Evolutionary conservation across 495 filamentous ascomycete genomes (phyloP), one percentile per base, ranked within the genome.

Genomic region (Penicillium parvum): DNA sequence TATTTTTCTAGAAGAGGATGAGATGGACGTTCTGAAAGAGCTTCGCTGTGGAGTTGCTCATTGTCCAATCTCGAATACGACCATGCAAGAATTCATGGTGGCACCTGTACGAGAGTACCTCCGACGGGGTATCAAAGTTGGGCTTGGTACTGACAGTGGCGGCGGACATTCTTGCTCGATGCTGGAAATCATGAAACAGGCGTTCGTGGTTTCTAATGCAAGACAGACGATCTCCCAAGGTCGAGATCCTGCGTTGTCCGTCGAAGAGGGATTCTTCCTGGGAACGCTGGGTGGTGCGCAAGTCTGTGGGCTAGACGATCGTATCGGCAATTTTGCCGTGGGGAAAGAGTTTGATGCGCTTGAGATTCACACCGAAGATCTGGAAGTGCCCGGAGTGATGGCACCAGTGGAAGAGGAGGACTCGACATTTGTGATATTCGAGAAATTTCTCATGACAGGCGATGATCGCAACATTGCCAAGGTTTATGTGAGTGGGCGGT

Each of bases 311-410:
- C 50, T 85, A 8, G 73, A 70, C 7, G 58, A 64, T 1, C 68
- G 56, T 40, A 61, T 84, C 25, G 83, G 83, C 1, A 74, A 68
- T 39, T 85, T 85, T 47, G 69, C 63, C 6, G 61, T 68, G 4
- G 81, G 79, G 1, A 82, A 80, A 63, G 72, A 78, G 59, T 84
- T 85, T 49, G 83, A 86, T 67, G 83, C 79, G 0, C 41, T 82
- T 41, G 50, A 81, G 33, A 65, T 85, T 9, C 67, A 76, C 37
- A 66, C 65, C 3, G 25, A 28, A 0, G 48, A 50, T 34, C n/a
- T 59, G 22, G 50, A 60, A 3, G 34, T 15, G 1, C 32, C 58
- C 7, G 73, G 71, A 0, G 56, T 77, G 4, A 80, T 78, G 68
- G 70, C 70, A 1, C 68, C 70, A 27, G 57, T 78, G 2, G 72